Evolutionary conservation across 495 filamentous ascomycete species (phyloP), one percentile per base, ranked within the genome.

Genomic region (Aspergillus leporis): DNA sequence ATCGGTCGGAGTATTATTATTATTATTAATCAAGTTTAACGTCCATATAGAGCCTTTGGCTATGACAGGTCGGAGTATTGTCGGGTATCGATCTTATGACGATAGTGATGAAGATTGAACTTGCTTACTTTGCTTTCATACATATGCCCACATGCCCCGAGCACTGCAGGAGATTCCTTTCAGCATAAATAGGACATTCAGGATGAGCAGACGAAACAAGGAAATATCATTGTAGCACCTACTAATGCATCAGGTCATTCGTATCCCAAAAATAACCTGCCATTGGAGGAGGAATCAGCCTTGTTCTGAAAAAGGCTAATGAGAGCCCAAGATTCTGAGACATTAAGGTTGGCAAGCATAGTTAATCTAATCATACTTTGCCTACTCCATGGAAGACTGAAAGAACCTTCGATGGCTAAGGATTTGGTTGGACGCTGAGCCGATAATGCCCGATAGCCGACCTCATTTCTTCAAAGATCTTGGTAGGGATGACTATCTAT

Each of bases 331-430:
- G 38, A 25, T 49, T 34, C 45, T 56, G 53, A 55, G 46, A 48
- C 38, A 55, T 55, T 57, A 61, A 61, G 55, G 60, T 54, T 58
- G 53, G 53, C 31, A 19, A 22, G 55, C 48, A 57, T 49, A 53
- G 38, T 49, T 46, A 61, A 61, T 61, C 59, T 58, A 62, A 58
- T 58, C 38, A 58, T 34, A 30, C 34, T 46, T 52, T 50, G 34
- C 55, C 38, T 51, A 7, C 41, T 47, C 41, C 47, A 62, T 62
- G 60, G 60, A 62, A 62, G 60, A 16, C 16, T 43, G 46, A 55
- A 59, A 52, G 60, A 62, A 62, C 34, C 25, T 62, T 62, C 60
- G 43, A 62, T 56, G 16, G 31, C 51, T 46, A 46, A 55, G 54
- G 58, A 51, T 32, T 14, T 21, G 43, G 43, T 47, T 28, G 45